Evolutionary conservation across 345 rosid species (phyloP).

Genomic region (Xanthoceras sorbifolium): DNA sequence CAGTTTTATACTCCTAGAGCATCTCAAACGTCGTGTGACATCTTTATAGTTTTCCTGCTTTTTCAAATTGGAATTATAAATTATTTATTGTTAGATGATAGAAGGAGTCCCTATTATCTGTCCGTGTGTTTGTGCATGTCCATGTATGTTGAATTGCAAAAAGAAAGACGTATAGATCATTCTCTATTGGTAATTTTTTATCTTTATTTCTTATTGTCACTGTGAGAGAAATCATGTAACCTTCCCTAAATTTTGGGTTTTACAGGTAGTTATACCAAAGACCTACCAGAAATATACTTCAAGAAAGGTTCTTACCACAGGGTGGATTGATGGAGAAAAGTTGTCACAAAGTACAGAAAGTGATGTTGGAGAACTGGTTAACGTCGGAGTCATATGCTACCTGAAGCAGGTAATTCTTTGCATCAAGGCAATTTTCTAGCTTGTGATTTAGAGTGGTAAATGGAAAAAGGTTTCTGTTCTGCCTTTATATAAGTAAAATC

Average conservation of each 20-base stretch:
- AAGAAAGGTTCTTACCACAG: slow-evolving; percentile 93
- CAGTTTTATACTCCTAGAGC: not conserved
- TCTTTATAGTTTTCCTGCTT: not conserved
- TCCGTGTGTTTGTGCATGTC: not conserved
- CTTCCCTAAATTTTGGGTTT: slow-evolving; percentile 7
- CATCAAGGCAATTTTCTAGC: not conserved
- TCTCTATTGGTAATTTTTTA: not conserved
- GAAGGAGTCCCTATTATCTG: not conserved
- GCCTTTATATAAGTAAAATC: not conserved
- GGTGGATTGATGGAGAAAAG: slow-evolving; percentile 90
- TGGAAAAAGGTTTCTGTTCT: slow-evolving; percentile 15
- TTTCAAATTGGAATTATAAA: not conserved
- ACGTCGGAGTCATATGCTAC: slow-evolving; percentile 97
- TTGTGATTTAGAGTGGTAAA: slow-evolving; percentile 4
- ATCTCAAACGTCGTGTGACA: not conserved
- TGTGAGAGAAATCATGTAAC: not conserved
- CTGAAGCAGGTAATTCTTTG: slow-evolving; percentile 74
- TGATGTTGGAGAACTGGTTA: slow-evolving; percentile 93
- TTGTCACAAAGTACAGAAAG: slow-evolving; percentile 93
- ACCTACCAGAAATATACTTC: slow-evolving; percentile 81
- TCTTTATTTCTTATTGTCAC: not conserved
- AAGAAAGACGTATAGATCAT: not conserved
- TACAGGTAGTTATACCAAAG: slow-evolving; percentile 86
- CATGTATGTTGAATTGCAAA: not conserved
- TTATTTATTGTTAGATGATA: not conserved